Base-by-base conservation (phyloP, 2,329 filamentous ascomycete species). In the Aspergillus pseudonomiae region DNA sequence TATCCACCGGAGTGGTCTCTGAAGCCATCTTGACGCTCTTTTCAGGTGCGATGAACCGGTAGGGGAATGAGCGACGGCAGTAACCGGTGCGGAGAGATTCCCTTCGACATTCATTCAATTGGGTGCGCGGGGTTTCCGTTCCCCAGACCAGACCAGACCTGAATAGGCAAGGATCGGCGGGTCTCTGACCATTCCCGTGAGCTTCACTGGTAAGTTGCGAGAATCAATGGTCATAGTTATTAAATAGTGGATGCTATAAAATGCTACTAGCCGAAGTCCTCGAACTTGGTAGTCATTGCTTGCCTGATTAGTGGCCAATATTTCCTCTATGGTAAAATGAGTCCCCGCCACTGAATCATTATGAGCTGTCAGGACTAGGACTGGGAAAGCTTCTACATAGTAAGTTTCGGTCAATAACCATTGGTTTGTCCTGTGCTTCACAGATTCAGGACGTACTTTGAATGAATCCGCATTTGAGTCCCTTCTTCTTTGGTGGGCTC, bases 81-180 rank as follows among this genome's bases (percentile, higher is more conserved):
- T 45, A 62, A 70, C 30, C 60, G 70, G 73, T 75, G 75, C 75
- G 75, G 75, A 77, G 73, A 71, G 62, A 74, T 77, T 77, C 75
- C 74, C 75, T 68, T 64, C 59, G 59, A 57, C 32, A 34, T 36
- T 56, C 54, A 16, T 46, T 46, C 43, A 32, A 53, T 48, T 36
- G 52, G 58, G 60, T 57, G 60, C 71, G 74, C 68, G 73, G 73
- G 72, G 71, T 70, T 69, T 68, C 61, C 71, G 67, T 75, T 74
- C 74, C 75, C 74, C 75, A 65, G 74, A 74, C 70, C 28, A 32
- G 9, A n/a, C 48, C n/a, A 26, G 28, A 6, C 48, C 28, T 11
- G 19, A 32, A 32, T 32, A 52, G 48, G 48, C 10, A 32, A 32
- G 16, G 48, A 32, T 71, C 59, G 26, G 28, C 41, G 63, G 64